phyloP scores from a whole-genome alignment of 75 land plant genomes.

The Chamaecyparis obtusa region DNA sequence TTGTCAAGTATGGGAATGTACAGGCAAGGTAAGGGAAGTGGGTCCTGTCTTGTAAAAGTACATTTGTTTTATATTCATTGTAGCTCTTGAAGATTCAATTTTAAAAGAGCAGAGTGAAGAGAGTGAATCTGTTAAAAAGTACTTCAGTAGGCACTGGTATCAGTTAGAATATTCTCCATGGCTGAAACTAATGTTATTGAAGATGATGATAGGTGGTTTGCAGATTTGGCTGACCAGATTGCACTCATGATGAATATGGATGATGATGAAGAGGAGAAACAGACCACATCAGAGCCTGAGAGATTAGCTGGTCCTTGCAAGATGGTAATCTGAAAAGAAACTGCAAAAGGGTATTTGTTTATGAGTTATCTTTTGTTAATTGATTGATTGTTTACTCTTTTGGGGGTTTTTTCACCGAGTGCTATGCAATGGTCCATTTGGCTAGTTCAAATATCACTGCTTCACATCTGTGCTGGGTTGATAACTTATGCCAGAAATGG shows the following conservation, averaged over 20 bases:
- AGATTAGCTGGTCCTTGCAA: background rate
- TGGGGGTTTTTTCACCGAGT: background rate
- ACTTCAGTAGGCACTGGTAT: background rate
- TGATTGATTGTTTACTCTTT: too few relatives aligned
- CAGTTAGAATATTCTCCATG: background rate
- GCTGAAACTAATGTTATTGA: background rate
- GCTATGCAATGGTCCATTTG: too few relatives aligned
- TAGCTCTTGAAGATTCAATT: background rate
- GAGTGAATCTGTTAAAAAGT: background rate
- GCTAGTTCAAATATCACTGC: background rate
- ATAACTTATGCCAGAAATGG: background rate
- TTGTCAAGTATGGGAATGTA: background rate
- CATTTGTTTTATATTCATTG: background rate
- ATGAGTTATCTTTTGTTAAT: background rate
- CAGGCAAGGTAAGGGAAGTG: background rate
- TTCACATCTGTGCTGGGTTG: background rate
- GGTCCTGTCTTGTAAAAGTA: background rate
- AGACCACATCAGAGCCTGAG: background rate
- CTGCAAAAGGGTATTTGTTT: background rate
- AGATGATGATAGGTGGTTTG: conserved; percentile 1
- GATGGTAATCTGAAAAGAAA: background rate
- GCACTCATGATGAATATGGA: background rate
- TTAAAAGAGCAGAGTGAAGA: background rate
- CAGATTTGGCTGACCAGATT: conserved; percentile 3
- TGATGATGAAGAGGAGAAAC: background rate